phyloP scores from a whole-genome alignment of 495 filamentous ascomycete genomes.

The Cetradonia linearis region DNA sequence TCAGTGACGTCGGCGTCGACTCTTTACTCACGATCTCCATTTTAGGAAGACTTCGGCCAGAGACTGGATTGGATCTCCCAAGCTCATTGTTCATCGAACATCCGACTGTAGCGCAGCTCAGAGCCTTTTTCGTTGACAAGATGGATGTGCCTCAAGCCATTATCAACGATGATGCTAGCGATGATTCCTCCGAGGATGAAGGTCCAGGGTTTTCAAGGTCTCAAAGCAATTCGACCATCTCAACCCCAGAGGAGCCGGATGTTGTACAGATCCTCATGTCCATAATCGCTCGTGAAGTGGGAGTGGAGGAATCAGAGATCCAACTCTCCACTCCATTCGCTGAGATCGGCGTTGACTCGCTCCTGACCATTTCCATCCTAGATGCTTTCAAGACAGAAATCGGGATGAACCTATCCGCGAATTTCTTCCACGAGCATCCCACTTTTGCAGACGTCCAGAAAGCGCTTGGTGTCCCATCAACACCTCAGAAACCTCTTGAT shows the following conservation, averaged over 20 bases:
- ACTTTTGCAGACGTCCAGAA: constrained; percentile 39
- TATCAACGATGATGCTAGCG: constrained; percentile 14
- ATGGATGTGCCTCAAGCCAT: constrained; percentile 16
- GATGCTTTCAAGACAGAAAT: constrained; percentile 32
- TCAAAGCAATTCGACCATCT: constrained; percentile 7
- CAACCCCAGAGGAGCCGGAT: constrained; percentile 13
- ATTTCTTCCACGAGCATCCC: constrained; percentile 33
- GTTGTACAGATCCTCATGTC: constrained; percentile 12
- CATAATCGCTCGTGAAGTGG: constrained; percentile 37
- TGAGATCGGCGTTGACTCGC: constrained; percentile 42
- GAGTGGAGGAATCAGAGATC: constrained; percentile 35
- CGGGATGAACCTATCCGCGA: constrained; percentile 25
- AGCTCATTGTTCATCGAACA: constrained; percentile 34
- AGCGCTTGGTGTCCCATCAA: constrained; percentile 37
- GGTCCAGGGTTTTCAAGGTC: constrained; percentile 7
- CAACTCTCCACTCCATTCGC: constrained; percentile 29
- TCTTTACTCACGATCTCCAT: constrained; percentile 42
- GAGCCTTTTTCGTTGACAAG: constrained; percentile 35
- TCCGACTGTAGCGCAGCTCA: constrained; percentile 39
- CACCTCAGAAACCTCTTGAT: constrained; percentile 13
- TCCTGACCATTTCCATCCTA: constrained; percentile 40
- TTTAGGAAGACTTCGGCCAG: constrained; percentile 31
- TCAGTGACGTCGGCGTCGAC: constrained; percentile 43
- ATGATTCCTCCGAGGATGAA: neutral
- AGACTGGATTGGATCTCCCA: constrained; percentile 30